phyloP scores from a whole-genome alignment of 2,329 filamentous ascomycete species.

The Dothideomycetes sp. region DNA sequence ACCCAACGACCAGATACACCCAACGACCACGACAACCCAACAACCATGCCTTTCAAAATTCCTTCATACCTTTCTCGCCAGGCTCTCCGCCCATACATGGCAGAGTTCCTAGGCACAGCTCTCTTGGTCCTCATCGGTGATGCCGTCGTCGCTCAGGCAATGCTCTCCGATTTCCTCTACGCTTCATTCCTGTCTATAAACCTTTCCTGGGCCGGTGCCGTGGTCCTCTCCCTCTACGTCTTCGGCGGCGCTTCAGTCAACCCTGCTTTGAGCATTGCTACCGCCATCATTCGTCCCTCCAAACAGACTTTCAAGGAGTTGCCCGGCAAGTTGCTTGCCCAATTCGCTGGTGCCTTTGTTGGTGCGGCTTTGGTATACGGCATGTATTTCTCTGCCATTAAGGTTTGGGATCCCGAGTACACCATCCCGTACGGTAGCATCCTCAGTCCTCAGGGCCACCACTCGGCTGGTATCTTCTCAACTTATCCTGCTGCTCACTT shows the following conservation, averaged over 20 bases:
- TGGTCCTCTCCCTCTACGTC: slow-evolving; percentile 3
- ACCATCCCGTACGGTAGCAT: slow-evolving; percentile 8
- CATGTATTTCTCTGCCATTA: slow-evolving; percentile 4
- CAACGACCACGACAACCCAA: no score
- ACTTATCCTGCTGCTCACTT: slow-evolving; percentile 7
- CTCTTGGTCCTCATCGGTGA: slow-evolving; percentile 12
- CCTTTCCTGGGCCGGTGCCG: slow-evolving; percentile 8
- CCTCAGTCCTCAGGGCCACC: slow-evolving; percentile 4
- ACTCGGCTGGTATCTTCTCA: slow-evolving; percentile 10
- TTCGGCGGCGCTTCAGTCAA: background rate
- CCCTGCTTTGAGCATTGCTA: slow-evolving; percentile 5
- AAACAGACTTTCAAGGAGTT: background rate
- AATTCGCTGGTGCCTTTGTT: slow-evolving; percentile 4
- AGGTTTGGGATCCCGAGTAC: slow-evolving; percentile 10
- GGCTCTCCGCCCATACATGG: slow-evolving; percentile 3
- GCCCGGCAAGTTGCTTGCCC: background rate
- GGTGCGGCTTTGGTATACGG: slow-evolving; percentile 7
- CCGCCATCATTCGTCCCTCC: slow-evolving; percentile 7
- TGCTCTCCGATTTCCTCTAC: slow-evolving; percentile 9
- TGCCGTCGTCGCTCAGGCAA: slow-evolving; percentile 5
- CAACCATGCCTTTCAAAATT: slow-evolving; percentile 4
- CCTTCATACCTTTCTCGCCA: background rate
- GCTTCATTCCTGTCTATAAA: slow-evolving; percentile 6
- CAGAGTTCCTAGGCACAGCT: slow-evolving; percentile 8
- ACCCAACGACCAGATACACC: no score